These are phyloP conservation scores for Telfairia occidentalis DNA, from an alignment of 331 rosid species.

Conservation along the genomic window DNA sequence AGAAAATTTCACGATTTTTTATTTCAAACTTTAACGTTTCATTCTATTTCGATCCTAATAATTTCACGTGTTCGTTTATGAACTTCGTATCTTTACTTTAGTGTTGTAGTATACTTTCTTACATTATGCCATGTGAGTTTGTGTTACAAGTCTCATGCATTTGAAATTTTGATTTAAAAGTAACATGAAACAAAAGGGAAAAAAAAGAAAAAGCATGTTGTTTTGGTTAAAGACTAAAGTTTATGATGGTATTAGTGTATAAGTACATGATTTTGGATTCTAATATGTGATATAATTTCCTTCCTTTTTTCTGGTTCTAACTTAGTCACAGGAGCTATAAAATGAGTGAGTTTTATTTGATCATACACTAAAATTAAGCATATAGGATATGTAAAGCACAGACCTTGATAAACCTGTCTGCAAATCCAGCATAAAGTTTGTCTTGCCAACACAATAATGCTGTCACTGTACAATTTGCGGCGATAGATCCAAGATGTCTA, in stretches of 20 bases:
- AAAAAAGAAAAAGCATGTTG: background rate
- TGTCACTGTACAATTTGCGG: conserved; percentile 46
- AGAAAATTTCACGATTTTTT: background rate
- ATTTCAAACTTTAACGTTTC: background rate
- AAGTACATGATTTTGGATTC: background rate
- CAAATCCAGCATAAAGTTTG: conserved; percentile 66
- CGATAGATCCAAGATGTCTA: conserved; percentile 48
- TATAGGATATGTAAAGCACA: background rate
- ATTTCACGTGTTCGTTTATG: background rate
- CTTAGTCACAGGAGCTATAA: background rate
- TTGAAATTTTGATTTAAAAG: background rate
- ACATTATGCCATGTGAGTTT: background rate
- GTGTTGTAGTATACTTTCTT: background rate
- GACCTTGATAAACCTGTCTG: conserved; percentile 64
- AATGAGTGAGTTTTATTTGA: background rate
- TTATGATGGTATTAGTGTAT: background rate
- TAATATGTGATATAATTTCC: background rate
- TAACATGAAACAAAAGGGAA: background rate
- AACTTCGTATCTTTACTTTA: background rate
- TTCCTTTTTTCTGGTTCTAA: background rate
- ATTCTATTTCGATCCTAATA: background rate
- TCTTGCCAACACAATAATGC: conserved; percentile 61
- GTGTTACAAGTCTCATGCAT: background rate
- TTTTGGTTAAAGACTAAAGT: background rate
- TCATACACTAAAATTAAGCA: background rate